phyloP scores from a whole-genome alignment of 2,329 filamentous ascomycete genomes.

The Aureobasidium melanogenum region DNA sequence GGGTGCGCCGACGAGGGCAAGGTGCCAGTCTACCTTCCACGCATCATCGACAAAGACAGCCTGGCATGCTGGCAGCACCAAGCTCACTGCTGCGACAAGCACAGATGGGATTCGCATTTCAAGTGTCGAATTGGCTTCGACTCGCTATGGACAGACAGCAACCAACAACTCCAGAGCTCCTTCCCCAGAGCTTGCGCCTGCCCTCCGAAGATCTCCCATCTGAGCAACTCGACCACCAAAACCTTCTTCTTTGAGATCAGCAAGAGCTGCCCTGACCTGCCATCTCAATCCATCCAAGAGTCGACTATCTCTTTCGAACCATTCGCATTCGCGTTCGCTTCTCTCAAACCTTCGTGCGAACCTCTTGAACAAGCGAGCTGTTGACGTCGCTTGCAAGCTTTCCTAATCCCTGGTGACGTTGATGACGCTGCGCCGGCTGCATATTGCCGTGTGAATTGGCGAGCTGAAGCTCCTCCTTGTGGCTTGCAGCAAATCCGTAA shows the following conservation, averaged over 20 bases:
- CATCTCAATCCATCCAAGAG: not conserved
- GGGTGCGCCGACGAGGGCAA: slow-evolving; percentile 77
- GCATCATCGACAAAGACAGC: slow-evolving; percentile 88
- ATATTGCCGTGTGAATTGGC: not conserved
- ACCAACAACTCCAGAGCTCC: not conserved
- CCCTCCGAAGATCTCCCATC: not conserved
- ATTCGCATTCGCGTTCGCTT: not conserved
- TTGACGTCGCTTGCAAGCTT: not conserved
- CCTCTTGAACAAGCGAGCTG: not conserved
- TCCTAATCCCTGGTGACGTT: not conserved
- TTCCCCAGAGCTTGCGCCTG: not conserved
- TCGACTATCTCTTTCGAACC: not conserved
- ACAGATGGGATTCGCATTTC: slow-evolving; percentile 12
- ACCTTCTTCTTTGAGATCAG: not conserved
- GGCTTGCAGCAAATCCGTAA: not conserved
- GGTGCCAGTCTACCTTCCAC: slow-evolving; percentile 84
- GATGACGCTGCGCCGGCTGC: not conserved
- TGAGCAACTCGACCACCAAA: not conserved
- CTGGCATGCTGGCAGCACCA: slow-evolving; percentile 42
- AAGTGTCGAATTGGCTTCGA: not conserved
- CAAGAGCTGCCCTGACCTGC: not conserved
- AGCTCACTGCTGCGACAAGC: slow-evolving; percentile 23
- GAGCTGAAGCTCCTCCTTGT: slow-evolving; percentile 2
- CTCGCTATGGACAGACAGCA: not conserved
- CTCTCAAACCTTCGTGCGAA: not conserved